Evolutionary conservation across 2,329 filamentous ascomycete genomes (phyloP), one percentile per base, ranked within the genome.

Genomic region (Paraphoma chrysanthemicola): DNA sequence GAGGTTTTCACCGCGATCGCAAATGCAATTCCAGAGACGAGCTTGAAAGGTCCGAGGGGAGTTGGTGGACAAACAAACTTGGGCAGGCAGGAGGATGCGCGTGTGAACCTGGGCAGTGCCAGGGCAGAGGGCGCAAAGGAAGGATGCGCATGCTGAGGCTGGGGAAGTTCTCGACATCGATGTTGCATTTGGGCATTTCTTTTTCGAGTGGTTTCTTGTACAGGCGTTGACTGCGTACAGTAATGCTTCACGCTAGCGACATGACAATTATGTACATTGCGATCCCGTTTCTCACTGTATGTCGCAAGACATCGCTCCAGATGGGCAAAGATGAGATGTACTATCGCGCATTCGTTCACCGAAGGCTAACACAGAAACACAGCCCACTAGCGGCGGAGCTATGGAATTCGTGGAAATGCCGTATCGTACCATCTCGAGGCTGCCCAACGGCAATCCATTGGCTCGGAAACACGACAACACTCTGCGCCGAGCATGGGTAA

Each of bases 1-100:
- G 94, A 97, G 69, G 95, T 99, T 31, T 99, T 99, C 75, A 97
- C 93, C 44, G 95, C 95, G 31, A 99, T 99, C 75, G 95, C 95
- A 57, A 98, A 98, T 75, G 93, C 93, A 41, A 99, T 99, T 70
- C 95, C 95, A 1, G 95, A 99, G 83, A 96, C 93, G 50, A 97
- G 92, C 61, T 82, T 98, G 76, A 98, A 98, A 86, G 93, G 90
- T 48, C 86, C 91, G 33, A 87, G 92, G 67, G 90, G 90, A n/a
- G 81, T 66, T 75, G 78, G 63, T 80, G 84, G 53, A 82, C 85
- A 71, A 85, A 86, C 77, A 77, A 88, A 72, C 80, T 81, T 73
- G 79, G 84, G 54, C 84, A 66, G 69, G 61, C 81, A 82, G 66
- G 72, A 90, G 75, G 86, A 93, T 79, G 83, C 83, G 69, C 86